Evolutionary conservation across 768 basidiomycete genomes (phyloP), one percentile per base, ranked within the genome.

Genomic region (Lenzites betulinus): DNA sequence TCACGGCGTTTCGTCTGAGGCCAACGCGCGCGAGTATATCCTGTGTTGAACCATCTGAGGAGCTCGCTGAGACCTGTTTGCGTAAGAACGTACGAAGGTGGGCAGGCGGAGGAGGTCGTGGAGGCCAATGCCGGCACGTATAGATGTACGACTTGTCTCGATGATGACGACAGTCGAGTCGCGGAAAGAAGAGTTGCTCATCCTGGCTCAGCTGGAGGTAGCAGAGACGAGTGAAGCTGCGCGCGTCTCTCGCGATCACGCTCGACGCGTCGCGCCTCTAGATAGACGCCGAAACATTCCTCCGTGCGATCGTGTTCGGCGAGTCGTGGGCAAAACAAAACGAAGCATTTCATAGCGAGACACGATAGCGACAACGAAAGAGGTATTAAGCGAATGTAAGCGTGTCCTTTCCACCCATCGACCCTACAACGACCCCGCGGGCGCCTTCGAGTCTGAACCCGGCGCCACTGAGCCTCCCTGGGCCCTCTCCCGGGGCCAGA

Each of bases 11-110:
- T 52, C 66, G 82, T 49, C 87, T 83, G 59, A 93, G 72, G 47
- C 93, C 93, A 56, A 94, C 90, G 66, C 92, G 86, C 44, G 93
- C 93, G 59, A 78, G 76, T 33, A 94, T 75, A 77, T 91, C 89
- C 93, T 95, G 71, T 36, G 51, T 41, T 36, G 13, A 9, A 13
- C n/a, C 18, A 33, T 50, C 55, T 41, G 23, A 48, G 16, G 23
- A 12, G 25, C 1, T 26, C 33, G 30, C 0, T 7, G 5, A 30
- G 39, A 7, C 25, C 16, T 26, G n/a, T 20, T 20, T 16, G 25
- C 33, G 41, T n/a, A 38, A 20, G 33, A 16, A 82, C 91, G 61
- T 66, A 95, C 93, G 50, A 93, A 76, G 11, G 84, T 74, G n/a
- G 93, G 92, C 2, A 81, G 80, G 64, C 81, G 87, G 46, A 96